Base-by-base conservation (phyloP, 768 basidiomycete species). In the Psilocybe tampanensis region DNA sequence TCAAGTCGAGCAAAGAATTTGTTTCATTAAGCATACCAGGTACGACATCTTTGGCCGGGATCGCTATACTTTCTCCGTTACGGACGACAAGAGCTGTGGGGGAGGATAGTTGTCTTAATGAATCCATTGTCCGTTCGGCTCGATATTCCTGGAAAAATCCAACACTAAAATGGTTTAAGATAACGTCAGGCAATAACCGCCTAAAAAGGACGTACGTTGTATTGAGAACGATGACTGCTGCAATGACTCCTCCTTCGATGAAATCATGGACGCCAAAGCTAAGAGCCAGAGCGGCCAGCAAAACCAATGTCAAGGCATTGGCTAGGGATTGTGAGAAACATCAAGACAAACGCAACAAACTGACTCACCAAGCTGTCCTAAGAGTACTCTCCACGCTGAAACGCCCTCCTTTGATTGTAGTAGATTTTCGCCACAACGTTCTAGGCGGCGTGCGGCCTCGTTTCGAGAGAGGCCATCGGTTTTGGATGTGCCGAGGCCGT, bases 241-340 rank as follows among this genome's bases (percentile, higher is more conserved):
- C 76, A 47, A 81, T 78, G 9, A 81, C 79, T 29, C 77, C 80
- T 6, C 79, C 80, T 65, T 80, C 78, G 52, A 84, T 77, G 65
- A 74, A 86, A 49, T 81, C 80, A 62, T 79, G 68, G 23, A 82
- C 80, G 55, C 79, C 83, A 60, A 85, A 82, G 8, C 80, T 82
- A 8, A 85, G 72, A 3, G 78, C 79, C 66, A 85, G 71, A 5
- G 76, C 76, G 9, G 70, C 73, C 12, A 74, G 47, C 11, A 76
- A 60, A 7, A 74, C 72, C 1, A 74, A 52, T 29, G 70, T 74
- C 50, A 80, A 66, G 1, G 78, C 79, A 60, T 80, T 80, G 19
- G 78, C 77, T 74, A 32, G 48, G 32, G 29, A n/a, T 17, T 4
- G 19, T 17, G 17, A 32, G 13, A 6, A 22, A 8, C 43, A 3